Base-by-base conservation (phyloP, 768 basidiomycete genomes). In the Rhizopogon vesiculosus region DNA sequence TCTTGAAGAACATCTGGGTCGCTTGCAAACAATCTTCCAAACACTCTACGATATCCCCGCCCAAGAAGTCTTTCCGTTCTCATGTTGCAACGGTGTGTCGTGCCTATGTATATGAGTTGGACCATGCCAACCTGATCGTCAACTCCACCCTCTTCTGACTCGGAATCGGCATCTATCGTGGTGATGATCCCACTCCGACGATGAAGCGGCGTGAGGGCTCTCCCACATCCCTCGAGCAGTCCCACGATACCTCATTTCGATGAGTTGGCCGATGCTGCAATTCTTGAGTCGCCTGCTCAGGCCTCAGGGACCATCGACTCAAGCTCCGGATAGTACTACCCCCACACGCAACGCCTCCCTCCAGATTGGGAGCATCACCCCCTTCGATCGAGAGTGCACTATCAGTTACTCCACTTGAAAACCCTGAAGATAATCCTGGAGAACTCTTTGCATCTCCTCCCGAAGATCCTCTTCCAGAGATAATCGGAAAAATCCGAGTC, bases 201-300 rank as follows among this genome's bases (percentile, higher is more conserved):
- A 22, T 63, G 51, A 68, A 71, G 22, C 22, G 22, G 45, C 63
- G 66, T 45, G 61, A 71, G 54, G 58, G 59, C 42, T 65, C 71
- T 29, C 55, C 68, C 3, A 35, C 65, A 5, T 66, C 67, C 19
- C 65, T 74, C 53, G 69, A 66, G 51, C 65, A 57, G 59, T 66
- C 75, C 3, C 70, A 75, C 31, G 63, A 52, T 73, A 41, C 66
- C 66, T 33, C 67, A 65, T 43, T 84, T 85, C 12, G 19, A 10
- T 7, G 31, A 46, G 13, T 18, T 29, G 45, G 3, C 31, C 8
- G 13, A 19, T 5, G 85, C 83, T 57, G 85, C 88, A 3, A 87
- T 90, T 56, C 75, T 81, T 1, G 88, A 90, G 64, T 87, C 85
- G 3, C 86, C 87, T 29, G 77, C 76, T 7, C 77, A 84, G 22